Evolutionary conservation across 1,284 basidiomycete species (phyloP), one percentile per base, ranked within the genome.

Genomic region (Tremellales sp.): DNA sequence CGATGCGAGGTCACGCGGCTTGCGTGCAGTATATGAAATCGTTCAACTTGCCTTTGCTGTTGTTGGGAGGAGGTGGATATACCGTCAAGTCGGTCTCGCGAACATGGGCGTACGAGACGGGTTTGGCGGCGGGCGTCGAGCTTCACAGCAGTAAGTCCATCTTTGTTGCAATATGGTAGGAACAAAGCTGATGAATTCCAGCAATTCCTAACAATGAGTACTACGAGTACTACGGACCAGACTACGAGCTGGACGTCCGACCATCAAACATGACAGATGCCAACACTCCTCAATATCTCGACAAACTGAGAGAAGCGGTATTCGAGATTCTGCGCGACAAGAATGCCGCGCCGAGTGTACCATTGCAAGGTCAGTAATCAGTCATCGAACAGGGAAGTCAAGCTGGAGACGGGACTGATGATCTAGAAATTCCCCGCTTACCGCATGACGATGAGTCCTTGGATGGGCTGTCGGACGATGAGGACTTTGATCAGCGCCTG

Each of bases 211-310:
- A 92, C 57, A 97, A 97, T 66, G 93, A 97, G 74, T 97, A 98
- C 75, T 97, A 96, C 72, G 94, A 98, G 71, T 98, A 98, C 75
- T 98, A 97, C 72, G 96, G 96, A 0, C 96, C 96, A 1, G 90
- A 96, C 64, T 97, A 98, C 66, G 84, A 91, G 64, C 81, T 99
- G n/a, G 92, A 99, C 67, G 96, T 99, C 23, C 87, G 87, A 58
- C 79, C 92, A 4, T 94, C 90, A 26, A 99, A 98, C 70, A 89
- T 92, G 67, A 91, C 97, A 61, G 93, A 99, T 65, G 79, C 94
- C 76, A 99, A 99, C 69, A 89, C 89, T 2, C 82, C 82, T 8
- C 87, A 88, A 58, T 99, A 98, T 69, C 79, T 98, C 43, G 88
- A 96, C 48, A 89, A 94, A 53, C 84, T 97, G 55, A 92, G 89